Percentiles rank a stretch among this genome's conserved stretches.
These are phyloP conservation scores for Rhynchospora tenuis DNA, from an alignment of 176 grass and related monocot species.

Conservation along the genomic window DNA sequence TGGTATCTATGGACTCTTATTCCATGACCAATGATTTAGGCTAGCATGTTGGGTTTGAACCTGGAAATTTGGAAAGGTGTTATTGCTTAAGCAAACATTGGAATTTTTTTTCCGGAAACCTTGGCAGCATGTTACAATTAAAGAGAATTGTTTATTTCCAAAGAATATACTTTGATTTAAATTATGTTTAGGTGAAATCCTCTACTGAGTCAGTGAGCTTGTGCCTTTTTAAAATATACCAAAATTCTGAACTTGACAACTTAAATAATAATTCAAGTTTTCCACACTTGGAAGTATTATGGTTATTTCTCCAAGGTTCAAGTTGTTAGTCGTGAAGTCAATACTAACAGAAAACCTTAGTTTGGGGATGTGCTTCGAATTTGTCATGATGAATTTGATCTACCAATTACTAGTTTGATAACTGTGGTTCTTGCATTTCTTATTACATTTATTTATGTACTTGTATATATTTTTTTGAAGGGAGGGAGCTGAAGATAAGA, in stretches of 20 bases:
- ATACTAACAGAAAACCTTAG: background rate
- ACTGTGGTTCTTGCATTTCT: background rate
- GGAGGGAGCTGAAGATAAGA: conserved; percentile 19
- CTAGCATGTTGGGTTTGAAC: background rate
- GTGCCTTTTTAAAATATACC: conserved; percentile 5
- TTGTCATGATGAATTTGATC: background rate
- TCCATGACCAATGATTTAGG: background rate
- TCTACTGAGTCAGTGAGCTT: background rate
- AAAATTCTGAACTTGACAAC: background rate
- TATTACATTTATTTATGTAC: background rate
- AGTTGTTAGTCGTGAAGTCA: background rate
- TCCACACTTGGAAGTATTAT: background rate
- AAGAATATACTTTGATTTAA: background rate
- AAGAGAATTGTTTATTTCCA: background rate
- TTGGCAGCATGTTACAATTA: background rate
- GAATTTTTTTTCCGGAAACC: no score
- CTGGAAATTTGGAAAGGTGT: background rate
- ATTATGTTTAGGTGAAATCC: background rate
- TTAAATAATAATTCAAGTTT: background rate
- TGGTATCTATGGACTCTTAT: background rate
- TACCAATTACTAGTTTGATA: background rate
- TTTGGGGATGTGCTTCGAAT: background rate
- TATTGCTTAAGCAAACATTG: background rate
- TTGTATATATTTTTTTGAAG: conserved; percentile 12
- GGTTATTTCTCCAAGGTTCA: background rate